Percentiles rank a stretch among this genome's conserved stretches.
Evolutionary conservation across 2,329 filamentous ascomycete species (phyloP).

Genomic region (Lachnellula suecica): DNA sequence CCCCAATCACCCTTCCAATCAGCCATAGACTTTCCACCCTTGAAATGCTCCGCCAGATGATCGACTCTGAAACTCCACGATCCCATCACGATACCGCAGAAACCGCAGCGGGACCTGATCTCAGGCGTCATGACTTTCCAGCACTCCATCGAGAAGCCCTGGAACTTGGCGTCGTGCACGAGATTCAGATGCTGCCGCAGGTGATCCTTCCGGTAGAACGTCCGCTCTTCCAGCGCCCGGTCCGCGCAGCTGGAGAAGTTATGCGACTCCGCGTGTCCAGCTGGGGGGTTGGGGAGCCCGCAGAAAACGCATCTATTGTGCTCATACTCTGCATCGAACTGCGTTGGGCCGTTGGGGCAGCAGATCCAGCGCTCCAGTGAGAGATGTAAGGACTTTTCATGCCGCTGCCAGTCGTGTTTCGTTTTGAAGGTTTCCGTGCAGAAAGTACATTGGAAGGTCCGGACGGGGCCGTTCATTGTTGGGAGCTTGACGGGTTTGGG

Average conservation of each 20-base stretch:
- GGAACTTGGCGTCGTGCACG: constrained; percentile 59
- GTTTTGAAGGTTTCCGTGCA: constrained; percentile 67
- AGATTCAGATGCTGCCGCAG: constrained; percentile 64
- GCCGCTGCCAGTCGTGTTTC: constrained; percentile 69
- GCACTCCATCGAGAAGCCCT: constrained; percentile 62
- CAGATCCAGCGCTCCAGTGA: constrained; percentile 68
- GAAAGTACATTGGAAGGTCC: constrained; percentile 63
- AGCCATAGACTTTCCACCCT: constrained; percentile 63
- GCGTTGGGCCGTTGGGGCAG: constrained; percentile 54
- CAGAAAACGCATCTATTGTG: constrained; percentile 59
- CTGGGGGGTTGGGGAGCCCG: constrained; percentile 52
- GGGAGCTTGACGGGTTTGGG: constrained; percentile 41
- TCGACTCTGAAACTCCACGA: constrained; percentile 61
- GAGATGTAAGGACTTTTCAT: constrained; percentile 66
- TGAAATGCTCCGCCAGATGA: constrained; percentile 68
- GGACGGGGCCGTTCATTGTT: constrained; percentile 42
- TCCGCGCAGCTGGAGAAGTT: constrained; percentile 67
- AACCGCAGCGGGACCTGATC: constrained; percentile 64
- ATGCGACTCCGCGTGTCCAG: constrained; percentile 56
- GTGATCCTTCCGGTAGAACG: constrained; percentile 67
- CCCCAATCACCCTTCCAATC: constrained; percentile 72
- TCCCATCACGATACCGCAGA: constrained; percentile 61
- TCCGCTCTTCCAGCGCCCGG: constrained; percentile 58
- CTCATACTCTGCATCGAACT: constrained; percentile 59
- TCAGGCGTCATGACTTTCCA: constrained; percentile 62